These are phyloP conservation scores for Petrea volubilis DNA, from an alignment of 257 asterid species.

Conservation along the genomic window DNA sequence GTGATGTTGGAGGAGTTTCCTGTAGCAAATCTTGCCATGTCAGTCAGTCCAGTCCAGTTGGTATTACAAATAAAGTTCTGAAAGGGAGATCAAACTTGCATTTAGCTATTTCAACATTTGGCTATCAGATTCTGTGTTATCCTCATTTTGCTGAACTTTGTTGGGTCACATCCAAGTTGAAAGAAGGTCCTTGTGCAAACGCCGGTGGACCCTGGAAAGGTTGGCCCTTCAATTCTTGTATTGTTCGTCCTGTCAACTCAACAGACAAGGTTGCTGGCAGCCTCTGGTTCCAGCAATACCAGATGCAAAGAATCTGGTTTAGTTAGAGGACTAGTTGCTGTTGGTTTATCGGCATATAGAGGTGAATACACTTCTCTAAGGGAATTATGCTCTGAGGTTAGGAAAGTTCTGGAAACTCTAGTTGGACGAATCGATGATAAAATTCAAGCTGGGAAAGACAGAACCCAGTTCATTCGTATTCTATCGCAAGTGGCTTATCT, in stretches of 20 bases:
- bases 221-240: conserved; percentile 96
- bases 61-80: conserved; percentile 36
- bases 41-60: conserved; percentile 38
- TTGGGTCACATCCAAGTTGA: conserved; percentile 95
- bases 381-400: conserved; percentile 65
- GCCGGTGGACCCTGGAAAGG: conserved; percentile 85
- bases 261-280: conserved; percentile 39
- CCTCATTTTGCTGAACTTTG: conserved; percentile 99
- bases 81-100: conserved; percentile 78
- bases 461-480: conserved; percentile 58
- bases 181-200: conserved; percentile 82
- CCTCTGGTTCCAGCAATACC: conserved; percentile 41
- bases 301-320: conserved; percentile 54
- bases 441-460: conserved; percentile 84
- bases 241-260: conserved; percentile 63
- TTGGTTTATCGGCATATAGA: conserved; percentile 87
- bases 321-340: conserved; percentile 87
- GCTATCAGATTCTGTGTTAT: conserved; percentile 83
- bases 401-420: conserved; percentile 78
- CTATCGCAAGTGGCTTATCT: conserved; percentile 94
- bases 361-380: conserved; percentile 75
- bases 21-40: conserved; percentile 37
- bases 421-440: conserved; percentile 59
- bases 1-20: conserved; percentile 31
- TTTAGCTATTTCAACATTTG: conserved; percentile 80